Conservation (phyloP, 768 basidiomycete species). For the Russula griseocarnosa region DNA sequence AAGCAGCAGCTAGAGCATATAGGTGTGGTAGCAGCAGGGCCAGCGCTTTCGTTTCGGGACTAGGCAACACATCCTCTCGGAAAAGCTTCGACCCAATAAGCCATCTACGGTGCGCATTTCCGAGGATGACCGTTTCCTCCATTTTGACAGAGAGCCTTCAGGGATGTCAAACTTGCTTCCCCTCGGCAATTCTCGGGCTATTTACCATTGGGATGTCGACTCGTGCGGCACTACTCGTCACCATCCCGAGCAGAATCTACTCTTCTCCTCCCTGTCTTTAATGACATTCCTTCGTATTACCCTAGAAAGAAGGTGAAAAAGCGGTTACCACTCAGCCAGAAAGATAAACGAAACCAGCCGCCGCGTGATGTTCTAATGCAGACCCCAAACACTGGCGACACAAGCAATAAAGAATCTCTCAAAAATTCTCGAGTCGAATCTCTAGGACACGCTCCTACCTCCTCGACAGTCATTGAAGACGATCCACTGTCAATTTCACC, state of each 20-base stretch:
- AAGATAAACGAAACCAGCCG: not conserved
- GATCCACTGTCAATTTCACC: not conserved
- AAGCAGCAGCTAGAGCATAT: slow-evolving; percentile 52
- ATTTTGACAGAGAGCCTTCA: not conserved
- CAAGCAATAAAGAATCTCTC: not conserved
- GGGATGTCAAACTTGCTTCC: not conserved
- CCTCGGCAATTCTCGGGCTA: not conserved
- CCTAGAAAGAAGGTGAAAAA: not conserved
- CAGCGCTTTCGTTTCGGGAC: too few relatives aligned
- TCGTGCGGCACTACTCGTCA: slow-evolving; percentile 17
- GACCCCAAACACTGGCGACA: not conserved
- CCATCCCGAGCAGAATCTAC: not conserved
- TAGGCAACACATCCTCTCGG: not conserved
- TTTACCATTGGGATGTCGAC: not conserved
- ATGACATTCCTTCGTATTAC: not conserved
- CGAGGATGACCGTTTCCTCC: not conserved
- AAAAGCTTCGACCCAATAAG: not conserved
- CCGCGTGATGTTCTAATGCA: not conserved
- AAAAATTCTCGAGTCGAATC: not conserved
- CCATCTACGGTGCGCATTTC: slow-evolving; percentile 6
- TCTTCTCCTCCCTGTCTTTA: slow-evolving; percentile 16
- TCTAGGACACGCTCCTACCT: not conserved
- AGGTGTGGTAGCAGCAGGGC: not conserved
- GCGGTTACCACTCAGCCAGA: not conserved
- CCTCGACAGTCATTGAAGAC: not conserved